A percentile compares a stretch with the other conserved stretches of the same genome.
phyloP scores from a whole-genome alignment of 2,329 filamentous ascomycete species.

The Fusarium sp. region DNA sequence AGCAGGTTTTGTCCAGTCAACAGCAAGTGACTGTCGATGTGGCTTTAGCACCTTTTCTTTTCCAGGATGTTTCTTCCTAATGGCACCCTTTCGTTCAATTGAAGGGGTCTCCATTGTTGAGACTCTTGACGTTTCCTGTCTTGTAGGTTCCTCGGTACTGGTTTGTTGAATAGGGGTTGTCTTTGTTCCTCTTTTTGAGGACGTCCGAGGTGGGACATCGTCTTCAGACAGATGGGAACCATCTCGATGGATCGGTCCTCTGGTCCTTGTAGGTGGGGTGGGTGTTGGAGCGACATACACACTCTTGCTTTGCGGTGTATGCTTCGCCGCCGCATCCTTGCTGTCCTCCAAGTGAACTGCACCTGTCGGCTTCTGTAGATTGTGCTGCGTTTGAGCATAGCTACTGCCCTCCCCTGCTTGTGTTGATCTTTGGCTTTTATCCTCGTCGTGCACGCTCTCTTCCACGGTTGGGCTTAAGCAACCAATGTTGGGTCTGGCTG shows the following conservation, averaged over 20 bases:
- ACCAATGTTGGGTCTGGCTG: constrained; percentile 35
- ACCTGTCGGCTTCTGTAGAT: neutral
- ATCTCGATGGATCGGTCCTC: neutral
- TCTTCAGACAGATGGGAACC: constrained; percentile 35
- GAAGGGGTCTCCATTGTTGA: neutral
- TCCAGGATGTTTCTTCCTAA: constrained; percentile 27
- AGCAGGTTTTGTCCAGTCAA: constrained; percentile 15
- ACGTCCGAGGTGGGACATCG: constrained; percentile 43
- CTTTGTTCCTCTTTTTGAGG: constrained; percentile 34
- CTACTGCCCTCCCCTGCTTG: neutral
- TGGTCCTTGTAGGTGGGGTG: neutral
- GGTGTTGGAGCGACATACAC: neutral
- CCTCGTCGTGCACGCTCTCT: constrained; percentile 39
- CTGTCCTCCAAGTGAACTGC: neutral
- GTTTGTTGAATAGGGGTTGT: neutral
- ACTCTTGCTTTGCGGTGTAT: neutral
- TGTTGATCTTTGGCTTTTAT: neutral
- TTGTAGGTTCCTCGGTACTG: neutral
- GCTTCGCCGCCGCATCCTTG: neutral
- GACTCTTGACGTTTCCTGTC: neutral
- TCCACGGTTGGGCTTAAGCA: constrained; percentile 48
- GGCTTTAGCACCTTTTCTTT: neutral
- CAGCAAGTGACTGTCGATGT: neutral
- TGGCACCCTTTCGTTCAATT: constrained; percentile 29
- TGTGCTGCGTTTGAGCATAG: neutral